Evolutionary conservation across 345 rosid genomes (phyloP).

Genomic region (Syzygium grande): DNA sequence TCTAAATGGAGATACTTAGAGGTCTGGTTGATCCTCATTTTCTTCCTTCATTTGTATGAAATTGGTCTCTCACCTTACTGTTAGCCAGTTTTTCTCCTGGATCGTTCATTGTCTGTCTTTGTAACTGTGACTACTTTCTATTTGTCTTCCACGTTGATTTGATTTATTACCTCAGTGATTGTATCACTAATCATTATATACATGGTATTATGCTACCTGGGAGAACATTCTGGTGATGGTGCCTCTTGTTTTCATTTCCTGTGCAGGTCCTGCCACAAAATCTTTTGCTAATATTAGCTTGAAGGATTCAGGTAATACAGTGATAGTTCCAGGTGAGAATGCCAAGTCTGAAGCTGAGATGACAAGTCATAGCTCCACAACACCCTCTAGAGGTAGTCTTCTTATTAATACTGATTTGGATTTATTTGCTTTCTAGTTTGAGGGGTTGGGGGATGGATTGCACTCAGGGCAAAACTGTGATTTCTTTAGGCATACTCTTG

Average conservation of each 20-base stretch:
- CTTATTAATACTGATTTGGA: background rate
- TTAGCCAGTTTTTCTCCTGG: background rate
- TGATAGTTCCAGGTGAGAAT: conserved; percentile 12
- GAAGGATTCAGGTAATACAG: conserved; percentile 19
- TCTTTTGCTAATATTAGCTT: conserved; percentile 22
- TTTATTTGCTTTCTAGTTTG: background rate
- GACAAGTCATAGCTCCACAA: conserved; percentile 18
- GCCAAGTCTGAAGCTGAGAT: conserved; percentile 24
- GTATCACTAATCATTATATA: background rate
- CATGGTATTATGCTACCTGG: background rate
- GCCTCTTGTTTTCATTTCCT: background rate
- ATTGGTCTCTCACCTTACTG: background rate
- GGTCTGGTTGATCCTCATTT: background rate
- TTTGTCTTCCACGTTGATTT: background rate
- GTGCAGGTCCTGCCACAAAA: conserved; percentile 40
- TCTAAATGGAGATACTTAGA: background rate
- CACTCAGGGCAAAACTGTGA: background rate
- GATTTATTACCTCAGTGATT: background rate
- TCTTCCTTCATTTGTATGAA: background rate
- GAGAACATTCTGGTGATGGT: background rate
- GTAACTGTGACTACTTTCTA: background rate
- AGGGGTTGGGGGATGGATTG: background rate
- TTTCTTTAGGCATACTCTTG: background rate
- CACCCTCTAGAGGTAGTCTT: conserved; percentile 39
- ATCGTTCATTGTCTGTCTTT: background rate